These are phyloP conservation scores for Microthlaspi erraticum DNA, from an alignment of 345 rosid genomes.

Conservation along the genomic window DNA sequence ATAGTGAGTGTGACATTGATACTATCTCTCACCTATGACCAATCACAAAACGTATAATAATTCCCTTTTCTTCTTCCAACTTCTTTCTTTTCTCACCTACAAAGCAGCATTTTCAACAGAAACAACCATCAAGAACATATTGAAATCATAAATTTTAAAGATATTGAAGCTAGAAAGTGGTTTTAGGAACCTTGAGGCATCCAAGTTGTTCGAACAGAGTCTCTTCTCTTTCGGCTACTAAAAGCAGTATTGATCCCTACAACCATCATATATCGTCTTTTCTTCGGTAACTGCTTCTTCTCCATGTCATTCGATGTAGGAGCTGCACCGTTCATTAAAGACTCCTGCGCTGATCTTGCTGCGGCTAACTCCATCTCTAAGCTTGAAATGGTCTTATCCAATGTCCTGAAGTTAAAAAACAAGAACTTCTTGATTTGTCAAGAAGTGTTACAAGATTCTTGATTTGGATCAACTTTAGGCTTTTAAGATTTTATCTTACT, in stretches of 20 bases:
- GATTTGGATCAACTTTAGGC: slow-evolving; percentile 10
- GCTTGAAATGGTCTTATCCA: slow-evolving; percentile 93
- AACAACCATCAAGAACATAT: slow-evolving; percentile 22
- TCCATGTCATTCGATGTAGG: slow-evolving; percentile 65
- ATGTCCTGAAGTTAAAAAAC: slow-evolving; percentile 53
- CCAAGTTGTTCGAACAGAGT: slow-evolving; percentile 95
- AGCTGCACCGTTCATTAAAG: slow-evolving; percentile 62
- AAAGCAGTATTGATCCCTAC: slow-evolving; percentile 93
- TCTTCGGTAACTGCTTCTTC: slow-evolving; percentile 48
- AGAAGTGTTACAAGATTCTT: slow-evolving; percentile 3
- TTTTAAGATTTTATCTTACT: slow-evolving; percentile 57
- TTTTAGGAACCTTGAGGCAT: slow-evolving; percentile 84
- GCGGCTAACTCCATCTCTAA: slow-evolving; percentile 98
- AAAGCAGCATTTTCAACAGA: background rate
- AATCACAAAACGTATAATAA: slow-evolving; percentile 64
- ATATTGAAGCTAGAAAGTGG: slow-evolving; percentile 14
- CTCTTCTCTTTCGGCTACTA: slow-evolving; percentile 93
- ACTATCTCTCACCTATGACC: slow-evolving; percentile 71
- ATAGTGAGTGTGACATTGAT: background rate
- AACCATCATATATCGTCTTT: slow-evolving; percentile 81
- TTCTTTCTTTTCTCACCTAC: slow-evolving; percentile 74
- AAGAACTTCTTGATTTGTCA: slow-evolving; percentile 12
- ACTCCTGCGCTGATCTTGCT: slow-evolving; percentile 84
- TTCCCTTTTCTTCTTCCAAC: slow-evolving; percentile 69
- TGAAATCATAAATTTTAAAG: background rate